These are phyloP conservation scores for Ensete glaucum DNA, from an alignment of 176 grass and related monocot species.

Conservation along the genomic window DNA sequence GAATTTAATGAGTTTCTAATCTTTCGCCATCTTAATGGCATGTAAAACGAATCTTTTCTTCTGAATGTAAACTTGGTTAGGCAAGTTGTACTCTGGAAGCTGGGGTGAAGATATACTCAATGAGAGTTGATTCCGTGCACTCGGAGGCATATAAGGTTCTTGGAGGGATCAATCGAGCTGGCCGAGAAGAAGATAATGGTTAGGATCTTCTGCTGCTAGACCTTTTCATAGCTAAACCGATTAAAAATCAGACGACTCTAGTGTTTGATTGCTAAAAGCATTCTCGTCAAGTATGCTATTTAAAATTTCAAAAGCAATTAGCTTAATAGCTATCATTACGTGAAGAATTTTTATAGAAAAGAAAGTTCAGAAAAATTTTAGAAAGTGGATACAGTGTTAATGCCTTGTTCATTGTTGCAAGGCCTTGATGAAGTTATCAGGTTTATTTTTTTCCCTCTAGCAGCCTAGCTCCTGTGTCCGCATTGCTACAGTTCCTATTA, in stretches of 20 bases:
- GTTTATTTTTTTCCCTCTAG: background rate
- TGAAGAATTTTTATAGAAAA: background rate
- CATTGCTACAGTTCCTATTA: background rate
- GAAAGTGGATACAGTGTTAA: background rate
- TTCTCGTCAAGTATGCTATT: background rate
- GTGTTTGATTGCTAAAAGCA: background rate
- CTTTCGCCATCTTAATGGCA: slow-evolving; percentile 4
- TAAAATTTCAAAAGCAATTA: background rate
- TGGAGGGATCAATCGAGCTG: slow-evolving; percentile 82
- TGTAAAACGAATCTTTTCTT: background rate
- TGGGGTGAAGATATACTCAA: slow-evolving; percentile 89
- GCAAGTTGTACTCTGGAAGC: slow-evolving; percentile 93
- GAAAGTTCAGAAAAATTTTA: background rate
- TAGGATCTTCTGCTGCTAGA: slow-evolving; percentile 1
- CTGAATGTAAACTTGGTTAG: slow-evolving; percentile 23
- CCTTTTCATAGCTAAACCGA: background rate
- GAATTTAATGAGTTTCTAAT: background rate
- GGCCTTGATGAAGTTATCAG: background rate
- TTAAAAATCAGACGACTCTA: background rate
- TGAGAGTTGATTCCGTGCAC: slow-evolving; percentile 86
- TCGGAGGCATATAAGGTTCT: slow-evolving; percentile 95
- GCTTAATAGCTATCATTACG: background rate
- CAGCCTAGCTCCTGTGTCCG: background rate
- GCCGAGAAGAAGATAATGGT: slow-evolving; percentile 67
- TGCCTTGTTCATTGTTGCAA: background rate